These are phyloP conservation scores for Hanseniaspora sp. DNA, from an alignment of 1,139 yeast genomes.

Conservation along the genomic window DNA sequence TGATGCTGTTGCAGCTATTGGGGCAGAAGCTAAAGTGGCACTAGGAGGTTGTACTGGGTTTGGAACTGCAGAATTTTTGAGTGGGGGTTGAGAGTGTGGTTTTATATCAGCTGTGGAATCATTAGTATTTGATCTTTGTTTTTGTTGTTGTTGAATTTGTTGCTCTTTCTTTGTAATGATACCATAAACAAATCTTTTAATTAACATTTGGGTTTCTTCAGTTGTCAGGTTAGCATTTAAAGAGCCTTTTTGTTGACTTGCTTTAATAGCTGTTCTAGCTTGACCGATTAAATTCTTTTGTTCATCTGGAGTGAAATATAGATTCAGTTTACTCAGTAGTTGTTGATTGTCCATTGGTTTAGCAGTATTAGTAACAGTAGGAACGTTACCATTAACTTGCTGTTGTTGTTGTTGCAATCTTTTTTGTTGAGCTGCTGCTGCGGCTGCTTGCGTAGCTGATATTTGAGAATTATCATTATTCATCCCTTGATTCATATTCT, in stretches of 20 bases:
- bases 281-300: slow-evolving; percentile 28
- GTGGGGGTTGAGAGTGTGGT: slow-evolving; percentile 22
- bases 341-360: slow-evolving; percentile 21
- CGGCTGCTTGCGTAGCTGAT: slow-evolving; percentile 20
- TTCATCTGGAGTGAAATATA: slow-evolving; percentile 29
- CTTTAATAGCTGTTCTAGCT: slow-evolving; percentile 31
- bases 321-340: slow-evolving; percentile 16
- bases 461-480: slow-evolving; percentile 20
- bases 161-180: slow-evolving; percentile 34
- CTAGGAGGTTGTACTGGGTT: neutral
- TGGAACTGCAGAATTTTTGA: slow-evolving; percentile 10
- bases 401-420: slow-evolving; percentile 17
- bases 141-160: slow-evolving; percentile 18
- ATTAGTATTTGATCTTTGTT: slow-evolving; percentile 20
- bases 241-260: slow-evolving; percentile 30
- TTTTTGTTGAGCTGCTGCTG: slow-evolving; percentile 20
- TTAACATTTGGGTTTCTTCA: slow-evolving; percentile 27
- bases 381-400: neutral
- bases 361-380: slow-evolving; percentile 18
- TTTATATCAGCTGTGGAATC: slow-evolving; percentile 22
- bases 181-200: slow-evolving; percentile 32
- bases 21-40: no score
- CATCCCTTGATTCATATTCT: slow-evolving; percentile 17
- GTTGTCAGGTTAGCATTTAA: slow-evolving; percentile 29
- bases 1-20: no score